Conservation (phyloP, 306 rosid species). For the Bauhinia variegata region DNA sequence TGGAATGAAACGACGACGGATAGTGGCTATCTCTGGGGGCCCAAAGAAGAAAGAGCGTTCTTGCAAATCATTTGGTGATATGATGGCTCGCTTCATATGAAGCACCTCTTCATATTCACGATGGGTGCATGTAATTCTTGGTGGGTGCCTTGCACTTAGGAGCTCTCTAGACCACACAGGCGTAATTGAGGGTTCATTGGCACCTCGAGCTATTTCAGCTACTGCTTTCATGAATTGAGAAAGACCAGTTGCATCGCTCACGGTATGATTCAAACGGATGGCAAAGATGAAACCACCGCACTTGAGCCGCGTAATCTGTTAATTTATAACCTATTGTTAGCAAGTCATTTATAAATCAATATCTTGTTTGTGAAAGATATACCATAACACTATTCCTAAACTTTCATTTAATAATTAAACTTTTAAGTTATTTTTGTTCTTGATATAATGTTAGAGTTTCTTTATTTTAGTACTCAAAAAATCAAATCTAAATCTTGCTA, state of each 20-base stretch:
- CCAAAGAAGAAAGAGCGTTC: not conserved
- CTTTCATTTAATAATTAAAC: too few relatives aligned
- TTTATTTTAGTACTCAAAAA: too few relatives aligned
- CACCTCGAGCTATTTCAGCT: not conserved
- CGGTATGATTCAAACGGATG: not conserved
- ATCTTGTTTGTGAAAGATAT: too few relatives aligned
- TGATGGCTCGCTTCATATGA: not conserved
- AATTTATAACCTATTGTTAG: too few relatives aligned
- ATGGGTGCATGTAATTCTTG: not conserved
- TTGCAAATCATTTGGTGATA: not conserved
- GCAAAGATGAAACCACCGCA: not conserved
- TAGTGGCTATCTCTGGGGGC: not conserved
- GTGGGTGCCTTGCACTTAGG: not conserved
- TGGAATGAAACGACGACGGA: not conserved
- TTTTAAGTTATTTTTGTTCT: too few relatives aligned
- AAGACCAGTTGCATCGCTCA: not conserved
- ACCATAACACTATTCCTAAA: too few relatives aligned
- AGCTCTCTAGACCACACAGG: not conserved
- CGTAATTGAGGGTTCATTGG: not conserved
- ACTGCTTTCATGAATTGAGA: not conserved
- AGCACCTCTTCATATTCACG: not conserved
- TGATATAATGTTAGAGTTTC: too few relatives aligned
- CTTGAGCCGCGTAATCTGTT: not conserved
- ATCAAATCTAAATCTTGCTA: too few relatives aligned
- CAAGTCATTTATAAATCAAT: too few relatives aligned